Conservation (phyloP, 129 eudicot species). For the Gnaphalium uliginosum region DNA sequence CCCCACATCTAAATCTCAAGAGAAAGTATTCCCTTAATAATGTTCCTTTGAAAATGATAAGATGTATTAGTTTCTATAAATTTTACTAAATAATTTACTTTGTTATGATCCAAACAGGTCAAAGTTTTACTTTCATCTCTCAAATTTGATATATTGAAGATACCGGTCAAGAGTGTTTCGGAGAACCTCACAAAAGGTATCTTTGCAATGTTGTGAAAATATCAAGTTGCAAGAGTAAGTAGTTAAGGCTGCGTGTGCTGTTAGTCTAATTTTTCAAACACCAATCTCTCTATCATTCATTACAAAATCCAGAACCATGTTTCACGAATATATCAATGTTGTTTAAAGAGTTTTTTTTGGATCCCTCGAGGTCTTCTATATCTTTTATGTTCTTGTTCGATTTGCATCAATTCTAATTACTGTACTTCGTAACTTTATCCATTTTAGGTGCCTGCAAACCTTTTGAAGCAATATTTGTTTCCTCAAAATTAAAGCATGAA, state of each 20-base stretch:
- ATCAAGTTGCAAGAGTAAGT: conserved; percentile 10
- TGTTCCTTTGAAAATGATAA: neutral
- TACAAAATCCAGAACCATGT: neutral
- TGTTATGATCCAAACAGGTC: conserved; percentile 56
- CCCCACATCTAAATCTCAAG: conserved; percentile 64
- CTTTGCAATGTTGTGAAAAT: neutral
- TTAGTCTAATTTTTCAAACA: neutral
- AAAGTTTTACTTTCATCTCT: conserved; percentile 60
- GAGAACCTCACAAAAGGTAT: conserved; percentile 65
- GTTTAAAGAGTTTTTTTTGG: neutral
- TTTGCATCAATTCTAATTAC: conserved; percentile 13
- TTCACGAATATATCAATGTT: neutral
- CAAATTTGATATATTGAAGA: conserved; percentile 60
- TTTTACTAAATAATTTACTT: neutral
- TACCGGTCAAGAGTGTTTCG: conserved; percentile 55
- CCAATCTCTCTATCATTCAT: neutral
- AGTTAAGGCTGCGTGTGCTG: conserved; percentile 40
- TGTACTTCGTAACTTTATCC: conserved; percentile 18
- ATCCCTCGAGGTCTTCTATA: conserved; percentile 6
- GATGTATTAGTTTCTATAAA: neutral
- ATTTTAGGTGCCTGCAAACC: conserved; percentile 70
- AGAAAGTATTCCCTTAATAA: conserved; percentile 45
- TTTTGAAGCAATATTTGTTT: conserved; percentile 82
- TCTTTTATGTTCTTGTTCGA: conserved; percentile 14
- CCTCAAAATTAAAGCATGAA: conserved; percentile 57